Conservation (phyloP, 371 early-diverging fungal genomes). For the Mucor ambiguus region DNA sequence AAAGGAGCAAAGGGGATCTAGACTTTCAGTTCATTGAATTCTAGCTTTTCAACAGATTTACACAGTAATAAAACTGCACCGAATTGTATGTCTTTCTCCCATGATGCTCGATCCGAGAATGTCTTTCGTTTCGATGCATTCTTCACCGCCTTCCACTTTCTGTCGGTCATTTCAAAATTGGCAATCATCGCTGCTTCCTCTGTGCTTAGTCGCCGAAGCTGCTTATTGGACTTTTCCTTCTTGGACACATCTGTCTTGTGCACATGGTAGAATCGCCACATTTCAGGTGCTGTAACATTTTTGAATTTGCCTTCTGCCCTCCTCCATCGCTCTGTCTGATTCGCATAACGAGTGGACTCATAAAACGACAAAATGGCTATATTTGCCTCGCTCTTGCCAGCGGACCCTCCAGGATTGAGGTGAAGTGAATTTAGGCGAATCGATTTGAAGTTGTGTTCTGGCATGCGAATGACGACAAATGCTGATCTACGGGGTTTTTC, state of each 20-base stretch:
- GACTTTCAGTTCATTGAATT: constrained; percentile 29
- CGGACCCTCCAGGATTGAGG: constrained; percentile 25
- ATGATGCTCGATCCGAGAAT: constrained; percentile 14
- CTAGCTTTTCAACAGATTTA: constrained; percentile 26
- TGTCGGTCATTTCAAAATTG: constrained; percentile 29
- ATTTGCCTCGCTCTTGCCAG: constrained; percentile 10
- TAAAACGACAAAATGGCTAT: constrained; percentile 25
- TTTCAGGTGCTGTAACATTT: constrained; percentile 15
- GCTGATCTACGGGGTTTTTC: constrained; percentile 23
- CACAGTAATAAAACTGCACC: constrained; percentile 25
- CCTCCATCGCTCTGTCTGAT: constrained; percentile 17
- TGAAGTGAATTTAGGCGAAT: constrained; percentile 19
- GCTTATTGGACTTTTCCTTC: constrained; percentile 6
- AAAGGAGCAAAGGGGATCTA: neutral
- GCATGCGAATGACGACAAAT: constrained; percentile 32
- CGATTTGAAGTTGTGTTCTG: constrained; percentile 24
- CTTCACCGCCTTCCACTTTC: constrained; percentile 27
- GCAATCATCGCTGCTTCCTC: constrained; percentile 29
- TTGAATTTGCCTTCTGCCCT: neutral
- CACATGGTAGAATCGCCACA: constrained; percentile 33
- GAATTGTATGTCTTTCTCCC: constrained; percentile 34
- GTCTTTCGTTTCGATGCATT: constrained; percentile 16
- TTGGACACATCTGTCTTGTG: constrained; percentile 9
- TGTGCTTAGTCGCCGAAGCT: constrained; percentile 23
- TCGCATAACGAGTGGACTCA: constrained; percentile 25